phyloP scores from a whole-genome alignment of 192 early-diverging fungal genomes.

The Coemansia asiatica region DNA sequence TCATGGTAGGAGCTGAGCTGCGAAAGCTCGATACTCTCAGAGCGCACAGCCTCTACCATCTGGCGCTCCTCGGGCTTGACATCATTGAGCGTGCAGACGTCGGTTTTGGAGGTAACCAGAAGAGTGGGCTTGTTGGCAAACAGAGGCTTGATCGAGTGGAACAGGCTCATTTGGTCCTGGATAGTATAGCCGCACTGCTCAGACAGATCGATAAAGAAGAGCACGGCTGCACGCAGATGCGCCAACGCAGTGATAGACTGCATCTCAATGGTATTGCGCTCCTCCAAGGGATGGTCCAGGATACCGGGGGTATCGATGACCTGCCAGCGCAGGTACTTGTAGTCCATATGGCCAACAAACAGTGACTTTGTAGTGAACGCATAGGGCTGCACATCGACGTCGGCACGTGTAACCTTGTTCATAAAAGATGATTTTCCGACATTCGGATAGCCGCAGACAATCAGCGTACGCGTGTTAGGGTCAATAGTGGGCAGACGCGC shows the following conservation, averaged over 20 bases:
- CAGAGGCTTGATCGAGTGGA: slow-evolving; percentile 94
- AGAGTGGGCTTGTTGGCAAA: slow-evolving; percentile 98
- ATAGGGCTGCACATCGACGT: slow-evolving; percentile 99
- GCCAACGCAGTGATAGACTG: slow-evolving; percentile 99
- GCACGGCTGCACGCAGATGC: slow-evolving; percentile 90
- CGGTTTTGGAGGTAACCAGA: slow-evolving; percentile 96
- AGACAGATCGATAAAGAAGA: slow-evolving; percentile 98
- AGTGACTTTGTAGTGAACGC: slow-evolving; percentile 99
- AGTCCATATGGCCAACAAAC: slow-evolving; percentile 99
- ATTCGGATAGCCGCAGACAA: slow-evolving; percentile 99
- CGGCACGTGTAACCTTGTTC: slow-evolving; percentile 98
- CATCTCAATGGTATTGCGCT: slow-evolving; percentile 99
- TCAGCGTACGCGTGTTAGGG: slow-evolving; percentile 98
- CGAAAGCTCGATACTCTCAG: slow-evolving; percentile 69
- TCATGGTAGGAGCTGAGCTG: slow-evolving; percentile 92
- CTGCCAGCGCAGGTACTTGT: slow-evolving; percentile 99
- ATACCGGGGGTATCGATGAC: slow-evolving; percentile 99
- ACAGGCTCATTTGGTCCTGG: slow-evolving; percentile 83
- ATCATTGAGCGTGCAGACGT: slow-evolving; percentile 78
- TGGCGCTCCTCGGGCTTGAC: slow-evolving; percentile 68
- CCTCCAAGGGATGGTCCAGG: slow-evolving; percentile 97
- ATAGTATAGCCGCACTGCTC: slow-evolving; percentile 99
- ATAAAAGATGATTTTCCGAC: slow-evolving; percentile 98
- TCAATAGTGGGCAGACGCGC: slow-evolving; percentile 98
- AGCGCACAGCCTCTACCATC: slow-evolving; percentile 72